Evolutionary conservation across 768 basidiomycete genomes (phyloP), one percentile per base, ranked within the genome.

Genomic region (Peribolospora baueri): DNA sequence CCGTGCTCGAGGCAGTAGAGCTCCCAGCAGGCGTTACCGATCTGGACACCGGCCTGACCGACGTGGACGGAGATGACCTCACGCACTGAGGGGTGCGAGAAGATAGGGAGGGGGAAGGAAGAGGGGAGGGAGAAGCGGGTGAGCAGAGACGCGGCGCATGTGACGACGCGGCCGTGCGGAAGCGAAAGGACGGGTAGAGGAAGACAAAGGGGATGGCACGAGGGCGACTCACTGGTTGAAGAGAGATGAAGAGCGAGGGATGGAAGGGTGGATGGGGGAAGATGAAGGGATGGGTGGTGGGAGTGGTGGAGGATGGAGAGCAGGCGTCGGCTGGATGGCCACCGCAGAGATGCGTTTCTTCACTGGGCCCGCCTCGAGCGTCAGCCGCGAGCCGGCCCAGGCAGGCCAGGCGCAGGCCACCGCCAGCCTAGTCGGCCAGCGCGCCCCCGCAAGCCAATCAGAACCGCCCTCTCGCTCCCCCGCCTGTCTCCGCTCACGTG

Each of bases 1-100:
- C 90, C 90, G 70, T 97, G 93, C 71, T 98, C 93, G 64, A 93
- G 80, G 65, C 88, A 93, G 74, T 98, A 98, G 59, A 97, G 78
- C 72, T 95, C 91, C 91, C 85, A 62, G 55, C 58, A 54, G 56
- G 8, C 62, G 62, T 42, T 57, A 63, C 68, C 65, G 54, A 87
- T 84, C 74, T 87, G 84, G 64, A 84, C 82, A 79, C 87, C 88
- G 66, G 91, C 93, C 74, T 98, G 93, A 66, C 91, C 91, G 68
- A 97, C 90, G 72, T 95, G 87, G 57, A 59, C 54, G 54, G 59
- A 57, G 54, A 57, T 59, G 56, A 59, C 55, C 52, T 59, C 58
- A 25, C 56, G 46, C 14, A 5, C 9, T 6, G 45, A 51, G 50
- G 25, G 46, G 9, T 3, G 8, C 3, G 46, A 8, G n/a, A 5